Evolutionary conservation across 2,329 filamentous ascomycete genomes (phyloP).

Genomic region (Thermoascus crustaceus): DNA sequence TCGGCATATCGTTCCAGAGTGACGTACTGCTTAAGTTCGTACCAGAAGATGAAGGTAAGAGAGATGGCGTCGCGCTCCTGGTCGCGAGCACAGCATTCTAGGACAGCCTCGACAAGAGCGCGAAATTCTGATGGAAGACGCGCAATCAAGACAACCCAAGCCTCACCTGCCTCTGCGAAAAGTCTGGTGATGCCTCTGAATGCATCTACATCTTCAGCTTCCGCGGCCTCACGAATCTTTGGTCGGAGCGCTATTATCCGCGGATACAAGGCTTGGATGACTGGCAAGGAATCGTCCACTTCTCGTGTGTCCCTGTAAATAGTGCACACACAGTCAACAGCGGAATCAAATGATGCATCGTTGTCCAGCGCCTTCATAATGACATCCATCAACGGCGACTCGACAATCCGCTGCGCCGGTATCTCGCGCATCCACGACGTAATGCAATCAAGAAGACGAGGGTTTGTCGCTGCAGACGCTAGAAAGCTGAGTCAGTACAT

Average conservation of each 20-base stretch:
- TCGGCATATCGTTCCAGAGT: slow-evolving; percentile 83
- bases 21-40: slow-evolving; percentile 93
- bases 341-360: slow-evolving; percentile 73
- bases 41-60: slow-evolving; percentile 96
- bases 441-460: slow-evolving; percentile 86
- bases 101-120: slow-evolving; percentile 74
- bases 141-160: slow-evolving; percentile 88
- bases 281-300: slow-evolving; percentile 78
- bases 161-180: slow-evolving; percentile 85
- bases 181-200: slow-evolving; percentile 85
- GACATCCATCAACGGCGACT: slow-evolving; percentile 73
- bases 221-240: slow-evolving; percentile 65
- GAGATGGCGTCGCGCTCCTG: slow-evolving; percentile 85
- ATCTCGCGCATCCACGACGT: slow-evolving; percentile 96
- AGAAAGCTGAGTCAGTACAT: slow-evolving; percentile 10
- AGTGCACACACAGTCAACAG: slow-evolving; percentile 84
- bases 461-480: slow-evolving; percentile 75
- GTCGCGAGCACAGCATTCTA: slow-evolving; percentile 86
- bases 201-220: slow-evolving; percentile 73
- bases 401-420: slow-evolving; percentile 71
- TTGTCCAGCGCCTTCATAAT: slow-evolving; percentile 69
- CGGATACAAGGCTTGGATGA: slow-evolving; percentile 76
- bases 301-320: slow-evolving; percentile 89
- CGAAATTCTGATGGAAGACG: slow-evolving; percentile 75
- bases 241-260: slow-evolving; percentile 67